Evolutionary conservation across 768 basidiomycete genomes (phyloP), one percentile per base, ranked within the genome.

Genomic region (Cantharellus anzutake): DNA sequence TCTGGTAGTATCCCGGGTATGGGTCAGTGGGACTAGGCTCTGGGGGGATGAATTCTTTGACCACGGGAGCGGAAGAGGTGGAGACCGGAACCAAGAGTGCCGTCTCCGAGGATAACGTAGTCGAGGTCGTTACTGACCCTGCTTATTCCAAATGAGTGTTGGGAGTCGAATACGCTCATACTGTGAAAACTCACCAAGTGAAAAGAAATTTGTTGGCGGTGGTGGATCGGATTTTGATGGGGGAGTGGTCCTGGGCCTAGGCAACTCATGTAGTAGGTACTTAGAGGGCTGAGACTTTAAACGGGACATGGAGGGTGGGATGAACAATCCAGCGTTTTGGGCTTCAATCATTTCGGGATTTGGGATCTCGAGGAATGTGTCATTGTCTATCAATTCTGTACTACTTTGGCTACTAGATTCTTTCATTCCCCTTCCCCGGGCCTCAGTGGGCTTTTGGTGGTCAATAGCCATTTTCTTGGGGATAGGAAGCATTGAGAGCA

Each of bases 1-100:
- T 75, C 59, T 83, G 81, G 65, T 91, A 90, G 71, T 91, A 92
- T 3, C 89, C 89, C 0, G 89, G 89, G 68, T 89, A 88, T 14
- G 79, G 78, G 66, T 91, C 89, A 4, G 74, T 73, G 2, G 79
- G 77, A 3, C 81, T 83, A 1, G 89, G 88, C 58, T 82, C 80
- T 0, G 86, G 88, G 0, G 82, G 79, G 48, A 77, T 73, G 63
- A 82, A 88, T 51, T 78, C 79, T 3, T 82, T 76, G 5, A 90
- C 68, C 11, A 68, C 69, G 3, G 87, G 87, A 0, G 88, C 87
- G 34, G 87, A 42, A 20, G 61, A 61, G 29, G 62, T 34, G n/a
- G 38, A 42, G 7, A 40, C 39, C 20, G 20, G 20, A 29, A 29
- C 20, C 7, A 39, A 5, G 16, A 50, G 38, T 39, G 57, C 29